Conservation (phyloP, 2,329 filamentous ascomycete genomes). For the Botrytis tulipae region DNA sequence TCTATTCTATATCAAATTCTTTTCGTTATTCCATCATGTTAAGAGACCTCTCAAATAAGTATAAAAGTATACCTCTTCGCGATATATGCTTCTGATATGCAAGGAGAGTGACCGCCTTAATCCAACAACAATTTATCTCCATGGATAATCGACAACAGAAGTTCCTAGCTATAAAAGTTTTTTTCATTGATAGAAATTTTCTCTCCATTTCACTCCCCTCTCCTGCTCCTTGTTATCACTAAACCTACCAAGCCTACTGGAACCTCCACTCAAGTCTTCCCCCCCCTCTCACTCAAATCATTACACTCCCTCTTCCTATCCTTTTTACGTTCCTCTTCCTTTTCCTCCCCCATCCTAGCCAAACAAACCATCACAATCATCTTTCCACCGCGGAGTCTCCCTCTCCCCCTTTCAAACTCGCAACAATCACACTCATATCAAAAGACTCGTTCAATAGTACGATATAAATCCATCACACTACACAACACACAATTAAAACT, state of each 20-base stretch:
- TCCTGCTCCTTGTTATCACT: not conserved
- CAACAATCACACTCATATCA: not conserved
- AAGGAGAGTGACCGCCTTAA: not conserved
- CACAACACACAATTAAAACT: not conserved
- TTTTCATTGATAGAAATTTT: not conserved
- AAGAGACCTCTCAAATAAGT: not conserved
- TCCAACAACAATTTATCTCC: not conserved
- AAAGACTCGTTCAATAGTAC: not conserved
- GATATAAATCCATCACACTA: not conserved
- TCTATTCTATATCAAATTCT: not conserved
- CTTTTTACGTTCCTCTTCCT: not conserved
- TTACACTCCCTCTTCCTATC: too few species aligned
- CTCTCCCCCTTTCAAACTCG: not conserved
- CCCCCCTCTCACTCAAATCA: not conserved
- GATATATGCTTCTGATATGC: not conserved
- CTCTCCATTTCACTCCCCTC: not conserved
- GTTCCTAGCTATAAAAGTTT: not conserved
- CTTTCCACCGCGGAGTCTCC: not conserved
- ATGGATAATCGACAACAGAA: not conserved
- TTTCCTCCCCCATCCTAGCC: too few species aligned
- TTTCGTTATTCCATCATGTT: not conserved
- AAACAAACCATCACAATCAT: not conserved
- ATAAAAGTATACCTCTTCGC: too few species aligned
- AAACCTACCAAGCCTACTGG: accelerated
- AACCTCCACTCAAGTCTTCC: not conserved